These are phyloP conservation scores for Brasenia schreberi DNA, from an alignment of 164 flowering plant genomes.

Conservation along the genomic window DNA sequence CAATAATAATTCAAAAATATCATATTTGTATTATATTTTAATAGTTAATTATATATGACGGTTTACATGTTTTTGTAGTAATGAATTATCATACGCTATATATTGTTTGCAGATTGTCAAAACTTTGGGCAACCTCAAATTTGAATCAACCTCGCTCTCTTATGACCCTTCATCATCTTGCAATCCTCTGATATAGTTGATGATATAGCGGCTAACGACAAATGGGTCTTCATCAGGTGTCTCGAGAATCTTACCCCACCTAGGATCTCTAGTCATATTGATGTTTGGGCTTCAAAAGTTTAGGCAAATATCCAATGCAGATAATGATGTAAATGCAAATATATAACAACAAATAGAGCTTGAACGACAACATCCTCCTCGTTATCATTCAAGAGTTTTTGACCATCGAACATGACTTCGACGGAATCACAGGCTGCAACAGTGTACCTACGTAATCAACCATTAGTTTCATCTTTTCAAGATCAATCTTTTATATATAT, in stretches of 20 bases:
- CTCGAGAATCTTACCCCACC: slow-evolving; percentile 83
- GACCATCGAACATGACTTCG: slow-evolving; percentile 12
- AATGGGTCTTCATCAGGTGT: slow-evolving; percentile 80
- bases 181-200: slow-evolving; percentile 53
- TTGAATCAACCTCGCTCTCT: slow-evolving; percentile 1
- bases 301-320: neutral
- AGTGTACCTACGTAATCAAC: slow-evolving; percentile 17
- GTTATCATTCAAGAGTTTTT: slow-evolving; percentile 13
- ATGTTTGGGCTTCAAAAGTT: slow-evolving; percentile 41
- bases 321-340: neutral
- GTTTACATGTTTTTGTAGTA: no score
- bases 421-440: slow-evolving; percentile 35
- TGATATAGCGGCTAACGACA: slow-evolving; percentile 39
- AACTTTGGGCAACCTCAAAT: slow-evolving; percentile 36
- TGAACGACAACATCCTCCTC: slow-evolving; percentile 25
- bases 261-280: slow-evolving; percentile 61
- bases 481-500: no score
- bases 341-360: slow-evolving; percentile 19
- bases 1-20: no score
- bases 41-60: no score
- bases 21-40: no score
- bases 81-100: no score
- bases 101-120: slow-evolving; percentile 80
- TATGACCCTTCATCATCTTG: slow-evolving; percentile 27
- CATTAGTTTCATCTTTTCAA: no score